These are phyloP conservation scores for Starmerella tilneyi DNA, from an alignment of 805 yeast genomes.

Conservation along the genomic window DNA sequence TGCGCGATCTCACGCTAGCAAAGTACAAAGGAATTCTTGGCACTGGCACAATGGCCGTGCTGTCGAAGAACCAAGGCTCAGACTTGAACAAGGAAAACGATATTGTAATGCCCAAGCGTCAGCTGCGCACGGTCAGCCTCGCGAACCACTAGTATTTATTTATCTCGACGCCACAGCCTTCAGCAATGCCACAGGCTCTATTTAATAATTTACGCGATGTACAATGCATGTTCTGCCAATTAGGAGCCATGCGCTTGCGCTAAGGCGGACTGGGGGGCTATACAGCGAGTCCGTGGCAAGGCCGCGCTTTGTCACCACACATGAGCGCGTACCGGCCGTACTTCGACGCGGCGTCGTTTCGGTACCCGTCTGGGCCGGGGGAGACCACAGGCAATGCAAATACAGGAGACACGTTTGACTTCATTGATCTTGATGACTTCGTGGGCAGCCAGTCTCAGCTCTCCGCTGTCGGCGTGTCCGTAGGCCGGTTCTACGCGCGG, in stretches of 20 bases:
- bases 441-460: conserved; percentile 41
- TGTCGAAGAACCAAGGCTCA: conserved; percentile 12
- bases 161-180: neutral
- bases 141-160: conserved; percentile 14
- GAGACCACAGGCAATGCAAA: conserved; percentile 24
- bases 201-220: too few species aligned
- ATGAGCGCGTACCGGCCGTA: conserved; percentile 44
- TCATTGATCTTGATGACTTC: conserved; percentile 25
- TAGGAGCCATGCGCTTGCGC: too few species aligned
- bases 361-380: conserved; percentile 32
- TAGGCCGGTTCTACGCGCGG: conserved; percentile 57
- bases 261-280: too few species aligned
- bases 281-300: too few species aligned
- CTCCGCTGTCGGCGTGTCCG: conserved; percentile 48
- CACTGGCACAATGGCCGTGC: conserved; percentile 23
- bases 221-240: too few species aligned
- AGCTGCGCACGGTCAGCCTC: conserved; percentile 25
- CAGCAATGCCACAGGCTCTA: too few species aligned
- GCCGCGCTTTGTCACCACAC: conserved; percentile 4
- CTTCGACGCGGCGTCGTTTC: conserved; percentile 56
- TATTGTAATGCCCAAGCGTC: conserved; percentile 24
- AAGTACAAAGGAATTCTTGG: conserved; percentile 24
- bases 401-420: conserved; percentile 22
- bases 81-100: conserved; percentile 26
- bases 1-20: conserved; percentile 21